Evolutionary conservation across 106 monocot species (phyloP).

Genomic region (Acanthochlamys bracteata): DNA sequence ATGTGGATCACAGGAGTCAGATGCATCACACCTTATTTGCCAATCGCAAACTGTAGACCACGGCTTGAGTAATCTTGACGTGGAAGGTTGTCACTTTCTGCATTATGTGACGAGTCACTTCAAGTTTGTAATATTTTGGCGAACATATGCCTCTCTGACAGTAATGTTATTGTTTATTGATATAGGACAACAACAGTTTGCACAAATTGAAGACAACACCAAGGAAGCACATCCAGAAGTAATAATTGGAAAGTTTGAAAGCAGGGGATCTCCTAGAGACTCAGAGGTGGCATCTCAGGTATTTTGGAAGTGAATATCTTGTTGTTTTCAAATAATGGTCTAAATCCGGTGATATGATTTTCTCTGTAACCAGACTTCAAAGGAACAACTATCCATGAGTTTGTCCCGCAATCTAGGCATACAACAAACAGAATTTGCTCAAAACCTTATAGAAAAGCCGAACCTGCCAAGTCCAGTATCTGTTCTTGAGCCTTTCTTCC

Average conservation of each 20-base stretch:
- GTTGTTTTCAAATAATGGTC: background rate
- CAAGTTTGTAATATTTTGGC: background rate
- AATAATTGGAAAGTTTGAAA: background rate
- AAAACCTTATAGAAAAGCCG: background rate
- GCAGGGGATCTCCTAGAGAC: background rate
- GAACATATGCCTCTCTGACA: background rate
- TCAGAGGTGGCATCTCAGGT: background rate
- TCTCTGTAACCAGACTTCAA: background rate
- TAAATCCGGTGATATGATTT: background rate
- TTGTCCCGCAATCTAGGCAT: background rate
- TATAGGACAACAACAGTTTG: background rate
- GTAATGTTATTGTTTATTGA: background rate
- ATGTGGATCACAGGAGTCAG: background rate
- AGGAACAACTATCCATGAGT: background rate
- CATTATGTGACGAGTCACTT: background rate
- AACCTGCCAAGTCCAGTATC: slow-evolving; percentile 3
- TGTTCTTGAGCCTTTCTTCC: slow-evolving; percentile 11
- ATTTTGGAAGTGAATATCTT: too few species aligned
- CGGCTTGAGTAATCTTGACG: background rate
- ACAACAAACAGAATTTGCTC: background rate
- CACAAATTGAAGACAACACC: background rate
- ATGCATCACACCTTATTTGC: background rate
- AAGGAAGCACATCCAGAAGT: background rate
- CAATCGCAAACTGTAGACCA: background rate
- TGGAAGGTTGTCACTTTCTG: background rate